Percentiles rank a stretch among this genome's conserved stretches.
Evolutionary conservation across 2,329 filamentous ascomycete genomes (phyloP).

Genomic region (Celoporthe dispersa): DNA sequence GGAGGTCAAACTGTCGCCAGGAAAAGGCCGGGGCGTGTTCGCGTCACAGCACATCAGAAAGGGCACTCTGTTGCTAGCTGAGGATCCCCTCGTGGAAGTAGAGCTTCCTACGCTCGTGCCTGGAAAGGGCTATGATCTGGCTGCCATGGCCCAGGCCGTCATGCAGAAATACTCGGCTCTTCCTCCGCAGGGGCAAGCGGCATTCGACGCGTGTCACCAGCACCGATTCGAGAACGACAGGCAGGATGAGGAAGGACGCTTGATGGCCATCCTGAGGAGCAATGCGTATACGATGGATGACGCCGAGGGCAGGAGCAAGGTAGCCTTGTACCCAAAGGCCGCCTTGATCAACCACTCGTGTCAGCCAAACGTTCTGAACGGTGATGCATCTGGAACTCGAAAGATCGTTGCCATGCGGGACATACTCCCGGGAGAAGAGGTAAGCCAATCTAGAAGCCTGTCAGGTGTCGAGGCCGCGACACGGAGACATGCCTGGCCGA

Average conservation of each 20-base stretch:
- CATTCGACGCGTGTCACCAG: conserved; percentile 38
- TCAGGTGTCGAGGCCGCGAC: neutral
- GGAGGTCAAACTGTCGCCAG: conserved; percentile 37
- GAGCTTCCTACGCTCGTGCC: conserved; percentile 36
- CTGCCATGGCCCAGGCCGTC: conserved; percentile 40
- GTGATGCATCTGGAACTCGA: conserved; percentile 26
- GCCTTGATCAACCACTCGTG: conserved; percentile 45
- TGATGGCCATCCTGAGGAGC: conserved; percentile 42
- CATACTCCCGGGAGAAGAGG: conserved; percentile 41
- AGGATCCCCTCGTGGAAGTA: conserved; percentile 41
- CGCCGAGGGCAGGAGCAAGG: conserved; percentile 29
- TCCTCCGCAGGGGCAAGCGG: conserved; percentile 35
- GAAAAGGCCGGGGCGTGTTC: conserved; percentile 48
- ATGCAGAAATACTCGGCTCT: conserved; percentile 29
- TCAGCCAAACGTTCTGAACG: conserved; percentile 42
- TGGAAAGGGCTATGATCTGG: conserved; percentile 37
- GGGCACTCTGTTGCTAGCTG: conserved; percentile 45
- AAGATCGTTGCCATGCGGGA: conserved; percentile 40
- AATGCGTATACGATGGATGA: conserved; percentile 42
- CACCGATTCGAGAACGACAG: conserved; percentile 30
- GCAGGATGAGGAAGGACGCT: conserved; percentile 29
- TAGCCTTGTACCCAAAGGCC: conserved; percentile 40
- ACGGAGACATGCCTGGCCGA: neutral
- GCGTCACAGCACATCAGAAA: conserved; percentile 38
- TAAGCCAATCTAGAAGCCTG: conserved; percentile 27